Base-by-base conservation (phyloP, 257 asterid genomes). In the Gentiana straminea region DNA sequence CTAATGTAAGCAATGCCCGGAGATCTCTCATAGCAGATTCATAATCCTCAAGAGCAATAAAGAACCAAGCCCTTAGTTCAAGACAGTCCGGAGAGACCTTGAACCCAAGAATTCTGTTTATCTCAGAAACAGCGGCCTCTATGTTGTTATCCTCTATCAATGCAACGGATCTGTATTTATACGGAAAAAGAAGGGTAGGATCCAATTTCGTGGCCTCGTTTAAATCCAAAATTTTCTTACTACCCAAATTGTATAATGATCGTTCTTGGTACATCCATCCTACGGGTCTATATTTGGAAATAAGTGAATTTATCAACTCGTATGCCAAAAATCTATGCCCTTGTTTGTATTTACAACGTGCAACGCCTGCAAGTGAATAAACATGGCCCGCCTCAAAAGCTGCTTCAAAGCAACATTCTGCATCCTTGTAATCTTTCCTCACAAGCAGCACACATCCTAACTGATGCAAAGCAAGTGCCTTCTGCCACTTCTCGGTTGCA, bases 221-320 rank as follows among this genome's bases (percentile, higher is more conserved):
- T 60, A 77, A 65, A 73, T 77, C 80, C 36, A 33, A 47, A 44
- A 73, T 60, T 71, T 64, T 77, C 62, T 73, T 65, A 35, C 62
- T 73, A 34, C 80, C 80, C 62, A 63, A 58, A 66, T 67, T 73
- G 71, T 62, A 73, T 57, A 77, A 68, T 51, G 80, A 73, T 57
- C 77, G 58, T 60, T 77, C 83, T 63, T 77, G 83, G 58, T 70
- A 77, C 80, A 77, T 77, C 80, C 83, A 77, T 38, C 80, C 83
- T 0, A 61, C 32, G 38, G 83, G 73, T 63, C 66, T 73, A 62
- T 68, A 56, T 52, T 54, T 55, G 10, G 67, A 54, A n/a, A 73
- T 70, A 51, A 73, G 43, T 11, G 73, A 61, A 60, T 60, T 62
- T 57, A 68, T 73, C 53, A 73, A 58, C 49, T 73, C 83, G 55